Evolutionary conservation across 345 rosid genomes (phyloP), one percentile per base, ranked within the genome.

Genomic region (Lenwebbia sp.): DNA sequence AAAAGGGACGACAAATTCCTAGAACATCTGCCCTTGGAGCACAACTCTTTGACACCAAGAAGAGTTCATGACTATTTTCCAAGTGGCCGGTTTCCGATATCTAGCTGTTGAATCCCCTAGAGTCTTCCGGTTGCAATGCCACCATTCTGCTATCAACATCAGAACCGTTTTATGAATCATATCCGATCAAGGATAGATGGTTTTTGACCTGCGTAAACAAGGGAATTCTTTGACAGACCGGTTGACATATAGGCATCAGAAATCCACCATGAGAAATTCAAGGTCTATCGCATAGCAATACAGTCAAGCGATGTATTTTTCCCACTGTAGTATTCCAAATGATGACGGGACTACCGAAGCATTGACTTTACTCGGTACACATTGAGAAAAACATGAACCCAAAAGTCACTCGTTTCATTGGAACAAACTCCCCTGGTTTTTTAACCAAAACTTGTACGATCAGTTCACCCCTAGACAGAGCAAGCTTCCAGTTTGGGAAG

Each of bases 401-500:
- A 6, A 17, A 40, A 37, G 13, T 70, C 81, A 70, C 81, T 70
- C 26, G 21, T 37, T 37, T 70, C 81, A 19, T 23, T 8, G 47
- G 41, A 30, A 83, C 84, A 52, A 51, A 83, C 25, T 83, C 81
- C 1, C 81, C 81, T 37, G 81, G 47, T 19, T 4, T 70, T 21
- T 70, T 37, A 37, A 70, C 47, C 26, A 25, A 37, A 44, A 10
- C 47, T 70, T 49, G 83, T 13, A 28, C 26, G 83, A 51, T 17
- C 25, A 44, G 51, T 12, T 52, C 28, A 54, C 56, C 54, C 83
- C 82, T 84, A 58, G 3, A 88, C 23, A 54, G 93, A 93, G 87
- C 95, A 93, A 82, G 97, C 92, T 91, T 97, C 99, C 26, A 96
- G 96, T 90, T 94, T 97, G 22, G 98, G 98, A 86, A 97, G 98